phyloP scores from a whole-genome alignment of 177 flowering plant species.

The Vitis hybrid region DNA sequence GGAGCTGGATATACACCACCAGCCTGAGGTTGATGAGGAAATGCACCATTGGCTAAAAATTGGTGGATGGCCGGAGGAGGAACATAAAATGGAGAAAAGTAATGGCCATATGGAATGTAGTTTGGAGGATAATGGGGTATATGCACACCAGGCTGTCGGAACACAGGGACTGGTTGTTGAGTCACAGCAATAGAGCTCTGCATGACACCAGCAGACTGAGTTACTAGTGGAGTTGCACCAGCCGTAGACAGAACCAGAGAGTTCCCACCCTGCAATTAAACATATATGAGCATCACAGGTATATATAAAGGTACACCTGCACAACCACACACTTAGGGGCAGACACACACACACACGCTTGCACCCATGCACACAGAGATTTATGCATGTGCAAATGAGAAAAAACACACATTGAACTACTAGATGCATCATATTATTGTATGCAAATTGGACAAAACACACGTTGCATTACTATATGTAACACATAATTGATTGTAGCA shows the following conservation, averaged over 20 bases:
- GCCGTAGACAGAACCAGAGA: conserved; percentile 53
- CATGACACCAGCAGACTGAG: conserved; percentile 78
- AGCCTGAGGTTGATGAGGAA: conserved; percentile 80
- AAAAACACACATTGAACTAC: too few species aligned
- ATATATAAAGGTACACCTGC: too few species aligned
- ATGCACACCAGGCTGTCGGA: conserved; percentile 76
- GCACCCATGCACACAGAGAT: too few species aligned
- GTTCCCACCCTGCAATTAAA: conserved; percentile 47
- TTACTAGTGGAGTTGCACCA: conserved; percentile 61
- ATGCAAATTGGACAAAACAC: too few species aligned
- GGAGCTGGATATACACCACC: conserved; percentile 60
- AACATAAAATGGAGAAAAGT: conserved; percentile 54
- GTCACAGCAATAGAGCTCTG: conserved; percentile 66
- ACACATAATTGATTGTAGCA: too few species aligned
- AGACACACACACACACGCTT: too few species aligned
- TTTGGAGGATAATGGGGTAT: conserved; percentile 77
- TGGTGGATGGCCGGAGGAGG: conserved; percentile 75
- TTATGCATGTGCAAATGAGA: too few species aligned
- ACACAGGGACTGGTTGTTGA: conserved; percentile 76
- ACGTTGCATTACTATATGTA: too few species aligned
- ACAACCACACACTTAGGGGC: too few species aligned
- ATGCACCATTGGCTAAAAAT: conserved; percentile 65
- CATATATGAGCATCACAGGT: conserved; percentile 5
- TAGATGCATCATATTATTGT: too few species aligned
- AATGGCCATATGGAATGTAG: conserved; percentile 55